Base-by-base conservation (phyloP, 495 filamentous ascomycete genomes). In the Penicillium fimorum region DNA sequence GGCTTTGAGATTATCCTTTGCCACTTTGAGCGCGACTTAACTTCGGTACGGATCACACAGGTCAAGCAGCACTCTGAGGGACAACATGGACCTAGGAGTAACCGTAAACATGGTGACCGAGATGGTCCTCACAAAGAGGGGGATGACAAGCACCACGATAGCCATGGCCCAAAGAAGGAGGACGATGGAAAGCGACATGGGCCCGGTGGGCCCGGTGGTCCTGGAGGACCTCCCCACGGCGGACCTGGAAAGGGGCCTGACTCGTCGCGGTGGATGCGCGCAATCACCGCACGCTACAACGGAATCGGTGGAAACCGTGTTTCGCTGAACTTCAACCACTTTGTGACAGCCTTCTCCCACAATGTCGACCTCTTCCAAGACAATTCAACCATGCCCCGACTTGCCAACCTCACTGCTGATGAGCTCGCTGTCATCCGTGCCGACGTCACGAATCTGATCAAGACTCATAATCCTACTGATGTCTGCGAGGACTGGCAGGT, bases 1-100 rank as follows among this genome's bases (percentile, higher is more conserved):
- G 86, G 86, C 0, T 88, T 88, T 50, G 86, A 88, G 67, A 71
- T 89, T 40, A 86, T 89, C 44, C 69, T 86, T n/a, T 89, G 86
- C 65, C 66, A 82, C 32, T 88, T 88, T 52, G 67, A 69, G 41
- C 65, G 79, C 17, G 71, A 72, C 47, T 37, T 75, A 18, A 66
- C 76, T 24, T 57, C 53, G 1, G 43, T 71, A 2, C 61, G 68
- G 0, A 70, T 72, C 6, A 66, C 60, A 6, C 62, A 65, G 33
- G 67, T 70, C 1, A 67, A 70, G 18, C 22, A 45, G 4, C n/a
- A 42, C 33, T 15, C 44, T 20, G 20, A 47, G 18, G 46, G 12
- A 9, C 15, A 17, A 1, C 27, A 4, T 11, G n/a, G 3, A 7
- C 17, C 18, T 10, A 10, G 24, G 10, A 24, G 2, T 18, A 13